Evolutionary conservation across 1,139 yeast genomes (phyloP), one percentile per base, ranked within the genome.

Genomic region (Candida sp.): DNA sequence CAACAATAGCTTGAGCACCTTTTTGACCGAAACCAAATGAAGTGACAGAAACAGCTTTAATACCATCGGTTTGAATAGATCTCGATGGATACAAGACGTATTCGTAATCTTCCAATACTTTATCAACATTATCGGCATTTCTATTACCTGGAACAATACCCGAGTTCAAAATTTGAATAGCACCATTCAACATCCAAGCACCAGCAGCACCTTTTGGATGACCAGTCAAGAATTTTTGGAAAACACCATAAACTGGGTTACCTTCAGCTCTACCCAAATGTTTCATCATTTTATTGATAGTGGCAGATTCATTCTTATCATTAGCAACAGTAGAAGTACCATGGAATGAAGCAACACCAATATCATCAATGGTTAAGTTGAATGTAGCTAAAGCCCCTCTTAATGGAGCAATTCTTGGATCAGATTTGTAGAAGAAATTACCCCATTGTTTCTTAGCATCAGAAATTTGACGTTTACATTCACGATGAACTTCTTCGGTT

Each of bases 161-260:
- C 60, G 88, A 68, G 73, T 88, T 86, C 66, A 93, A 77, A 55
- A 91, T 85, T 77, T 93, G 99, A 56, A 93, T 76, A 49, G 91
- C 97, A 72, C 99, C 99, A 70, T 93, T 95, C 79, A 93, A 77
- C 99, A 95, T 93, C 99, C 99, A 93, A 50, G 99, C 98, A 79
- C 98, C 99, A 46, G 99, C 99, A 57, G 99, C 99, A 81, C 99
- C 99, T 86, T 93, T 93, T 61, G 99, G 99, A 77, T 93, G 99
- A 73, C 99, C 99, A 60, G 99, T 93, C 63, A 93, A 81, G 82
- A 81, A 93, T 73, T 93, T 93, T 73, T 93, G 99, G 96, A 93
- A 91, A 44, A 93, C 96, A 80, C 98, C 98, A 58, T 86, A 79
- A 44, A 95, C 90, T 54, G 99, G 96, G 75, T 93, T 95, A 75